Base-by-base conservation (phyloP, 2,329 filamentous ascomycete species). In the Coleophoma cylindrospora region DNA sequence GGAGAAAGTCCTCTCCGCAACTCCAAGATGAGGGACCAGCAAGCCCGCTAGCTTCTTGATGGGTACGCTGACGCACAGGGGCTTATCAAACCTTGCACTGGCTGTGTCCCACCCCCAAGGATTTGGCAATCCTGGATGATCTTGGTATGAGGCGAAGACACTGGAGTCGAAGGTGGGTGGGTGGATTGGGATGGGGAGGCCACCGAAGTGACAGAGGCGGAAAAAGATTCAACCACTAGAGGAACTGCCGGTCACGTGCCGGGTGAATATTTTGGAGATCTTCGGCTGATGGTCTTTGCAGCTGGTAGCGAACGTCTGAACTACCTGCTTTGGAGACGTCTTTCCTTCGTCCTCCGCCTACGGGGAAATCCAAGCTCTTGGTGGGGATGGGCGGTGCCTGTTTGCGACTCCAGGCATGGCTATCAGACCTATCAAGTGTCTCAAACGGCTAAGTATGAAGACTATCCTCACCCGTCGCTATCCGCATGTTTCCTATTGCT, bases 381-480 rank as follows among this genome's bases (percentile, higher is more conserved):
- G 22, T 41, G 17, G 40, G 22, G 40, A 41, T 41, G 40, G 40
- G 40, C 19, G 40, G 17, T 17, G 15, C 19, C 12, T 13, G 40
- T 17, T 22, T 22, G 40, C 17, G 17, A 21, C 13, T 12, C 15
- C 40, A 41, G 15, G 12, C 17, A 17, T 17, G 11, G 22, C 22
- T 27, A 27, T 27, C 27, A 27, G 3, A 11, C 40, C 40, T 41
- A 41, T 47, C 27, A 22, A 27, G 37, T 38, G 40, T 43, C 27
- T 47, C 33, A 38, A 51, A 10, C 7, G 9, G 45, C 32, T 40
- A 48, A 48, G 45, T 47, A 38, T 40, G 27, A 27, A 27, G 27
- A 27, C 27, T 27, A 3, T 27, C 27, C 27, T 27, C 27, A 27
- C 27, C 27, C 27, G 27, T 10, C 27, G 27, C 27, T 27, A 27